Conservation (phyloP, 1,284 basidiomycete genomes). For the Exobasidium rhododendri region DNA sequence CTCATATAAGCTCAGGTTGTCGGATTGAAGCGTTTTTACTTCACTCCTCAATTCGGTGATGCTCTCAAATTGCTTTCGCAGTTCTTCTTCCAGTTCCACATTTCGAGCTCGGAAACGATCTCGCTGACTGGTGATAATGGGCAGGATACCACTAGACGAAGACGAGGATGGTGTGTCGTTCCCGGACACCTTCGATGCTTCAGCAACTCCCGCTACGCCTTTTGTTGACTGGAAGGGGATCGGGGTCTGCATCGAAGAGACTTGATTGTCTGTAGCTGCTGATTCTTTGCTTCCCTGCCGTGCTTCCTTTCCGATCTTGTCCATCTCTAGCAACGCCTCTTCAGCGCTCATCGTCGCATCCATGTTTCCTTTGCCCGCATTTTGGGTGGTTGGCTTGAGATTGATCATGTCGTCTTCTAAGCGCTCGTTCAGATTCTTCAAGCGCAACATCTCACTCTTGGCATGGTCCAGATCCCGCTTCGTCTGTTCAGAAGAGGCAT, state of each 20-base stretch:
- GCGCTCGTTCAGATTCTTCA: constrained; percentile 75
- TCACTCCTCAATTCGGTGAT: constrained; percentile 67
- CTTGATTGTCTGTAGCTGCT: neutral
- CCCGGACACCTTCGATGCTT: constrained; percentile 10
- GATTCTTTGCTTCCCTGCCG: neutral
- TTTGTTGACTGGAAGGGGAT: neutral
- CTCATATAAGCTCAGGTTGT: constrained; percentile 50
- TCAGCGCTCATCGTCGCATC: constrained; percentile 15
- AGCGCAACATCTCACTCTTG: constrained; percentile 70
- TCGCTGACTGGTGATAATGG: constrained; percentile 89
- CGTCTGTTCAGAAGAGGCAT: constrained; percentile 35
- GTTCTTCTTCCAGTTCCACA: constrained; percentile 92
- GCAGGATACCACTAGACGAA: constrained; percentile 22
- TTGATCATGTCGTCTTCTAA: constrained; percentile 84
- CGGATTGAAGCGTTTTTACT: constrained; percentile 42
- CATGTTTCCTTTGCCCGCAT: neutral
- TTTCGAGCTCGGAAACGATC: constrained; percentile 93
- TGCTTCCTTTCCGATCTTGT: constrained; percentile 13
- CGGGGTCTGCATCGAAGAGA: neutral
- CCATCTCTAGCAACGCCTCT: constrained; percentile 21
- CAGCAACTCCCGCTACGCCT: neutral
- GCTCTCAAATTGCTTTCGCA: constrained; percentile 86
- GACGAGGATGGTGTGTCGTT: constrained; percentile 4
- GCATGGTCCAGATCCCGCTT: constrained; percentile 65
- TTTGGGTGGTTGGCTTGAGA: constrained; percentile 60